These are phyloP conservation scores for Rhodotorula toruloides DNA, from an alignment of 768 basidiomycete species.

Conservation along the genomic window DNA sequence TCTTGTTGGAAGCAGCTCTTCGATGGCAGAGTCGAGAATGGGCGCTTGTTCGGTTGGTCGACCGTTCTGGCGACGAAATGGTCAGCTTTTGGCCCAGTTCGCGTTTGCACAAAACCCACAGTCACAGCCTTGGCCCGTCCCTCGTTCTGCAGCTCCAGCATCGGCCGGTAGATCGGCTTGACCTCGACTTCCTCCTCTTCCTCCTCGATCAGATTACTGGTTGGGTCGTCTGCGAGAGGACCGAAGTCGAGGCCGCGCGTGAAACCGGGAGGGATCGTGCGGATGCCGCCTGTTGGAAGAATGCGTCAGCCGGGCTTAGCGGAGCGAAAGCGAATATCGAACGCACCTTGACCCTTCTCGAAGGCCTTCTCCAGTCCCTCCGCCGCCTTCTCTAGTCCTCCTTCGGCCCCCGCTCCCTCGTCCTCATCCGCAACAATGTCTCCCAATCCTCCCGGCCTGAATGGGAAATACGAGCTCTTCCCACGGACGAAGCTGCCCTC, in stretches of 20 bases:
- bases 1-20: constrained; percentile 63
- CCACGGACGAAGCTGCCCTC: constrained; percentile 78
- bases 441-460: constrained; percentile 88
- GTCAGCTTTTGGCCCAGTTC: neutral
- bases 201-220: constrained; percentile 43
- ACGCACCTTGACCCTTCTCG: constrained; percentile 37
- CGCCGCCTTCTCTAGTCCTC: constrained; percentile 11
- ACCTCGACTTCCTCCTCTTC: constrained; percentile 44
- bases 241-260: constrained; percentile 67
- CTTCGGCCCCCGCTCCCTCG: constrained; percentile 38
- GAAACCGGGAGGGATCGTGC: constrained; percentile 76
- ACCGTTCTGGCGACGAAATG: neutral
- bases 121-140: neutral
- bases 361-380: constrained; percentile 44
- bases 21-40: constrained; percentile 58
- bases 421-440: constrained; percentile 54
- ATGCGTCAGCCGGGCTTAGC: neutral
- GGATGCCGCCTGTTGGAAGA: constrained; percentile 47
- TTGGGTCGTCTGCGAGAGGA: constrained; percentile 44
- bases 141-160: constrained; percentile 35
- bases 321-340: neutral
- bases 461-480: constrained; percentile 87
- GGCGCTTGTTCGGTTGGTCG: constrained; percentile 37
- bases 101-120: neutral
- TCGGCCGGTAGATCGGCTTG: constrained; percentile 39